A percentile compares a stretch with the other conserved stretches of the same genome.
Conservation (phyloP, 2,329 filamentous ascomycete species). For the Bipolaris victoriae region DNA sequence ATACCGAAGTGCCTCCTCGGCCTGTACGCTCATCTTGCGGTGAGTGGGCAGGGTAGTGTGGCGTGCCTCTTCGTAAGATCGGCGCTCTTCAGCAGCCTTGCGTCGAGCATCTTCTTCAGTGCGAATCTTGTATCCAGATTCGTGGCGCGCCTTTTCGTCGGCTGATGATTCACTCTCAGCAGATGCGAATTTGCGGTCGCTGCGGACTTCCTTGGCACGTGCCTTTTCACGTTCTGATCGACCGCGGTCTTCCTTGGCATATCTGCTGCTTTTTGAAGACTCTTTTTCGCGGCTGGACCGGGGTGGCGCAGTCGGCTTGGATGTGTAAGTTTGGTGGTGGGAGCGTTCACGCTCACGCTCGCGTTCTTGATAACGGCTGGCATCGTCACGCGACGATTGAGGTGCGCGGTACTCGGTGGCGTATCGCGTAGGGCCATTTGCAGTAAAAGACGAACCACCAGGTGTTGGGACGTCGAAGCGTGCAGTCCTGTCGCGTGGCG, state of each 20-base stretch:
- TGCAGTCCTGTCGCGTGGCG: constrained; percentile 38
- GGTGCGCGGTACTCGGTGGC: constrained; percentile 44
- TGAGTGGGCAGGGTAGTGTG: constrained; percentile 21
- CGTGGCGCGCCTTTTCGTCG: constrained; percentile 42
- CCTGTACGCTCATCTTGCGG: constrained; percentile 37
- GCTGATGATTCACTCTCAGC: constrained; percentile 43
- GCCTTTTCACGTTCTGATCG: constrained; percentile 50
- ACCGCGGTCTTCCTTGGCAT: constrained; percentile 46
- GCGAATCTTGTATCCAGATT: constrained; percentile 39
- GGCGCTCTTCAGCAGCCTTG: constrained; percentile 38
- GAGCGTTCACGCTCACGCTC: constrained; percentile 27
- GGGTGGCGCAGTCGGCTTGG: constrained; percentile 35
- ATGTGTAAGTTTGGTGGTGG: constrained; percentile 45
- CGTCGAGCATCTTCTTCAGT: constrained; percentile 35
- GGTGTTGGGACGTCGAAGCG: constrained; percentile 44
- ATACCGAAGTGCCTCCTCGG: constrained; percentile 40
- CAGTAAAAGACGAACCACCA: constrained; percentile 32
- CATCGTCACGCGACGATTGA: constrained; percentile 34
- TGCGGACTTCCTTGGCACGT: constrained; percentile 49
- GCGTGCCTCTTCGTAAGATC: constrained; percentile 36
- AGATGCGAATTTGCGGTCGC: constrained; percentile 47
- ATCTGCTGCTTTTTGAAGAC: constrained; percentile 26
- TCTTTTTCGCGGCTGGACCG: constrained; percentile 42
- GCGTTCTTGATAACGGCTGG: constrained; percentile 46
- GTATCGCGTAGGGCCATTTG: constrained; percentile 32